A percentile compares a stretch with the other conserved stretches of the same genome.
phyloP scores from a whole-genome alignment of 1,284 basidiomycete species.

The Laetiporus sulphureus region DNA sequence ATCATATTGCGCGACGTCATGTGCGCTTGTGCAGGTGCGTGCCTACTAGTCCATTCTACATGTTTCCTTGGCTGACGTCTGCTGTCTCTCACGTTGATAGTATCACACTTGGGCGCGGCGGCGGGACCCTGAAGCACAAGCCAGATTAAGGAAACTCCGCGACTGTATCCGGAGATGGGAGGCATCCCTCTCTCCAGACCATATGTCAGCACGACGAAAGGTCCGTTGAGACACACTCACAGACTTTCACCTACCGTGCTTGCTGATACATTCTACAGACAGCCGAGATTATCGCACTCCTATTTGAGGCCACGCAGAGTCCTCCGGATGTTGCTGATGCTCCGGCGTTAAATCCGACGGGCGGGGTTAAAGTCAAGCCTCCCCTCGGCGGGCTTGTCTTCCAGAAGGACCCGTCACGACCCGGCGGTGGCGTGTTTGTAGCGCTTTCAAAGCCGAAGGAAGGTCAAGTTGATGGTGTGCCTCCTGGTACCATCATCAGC shows the following conservation, averaged over 20 bases:
- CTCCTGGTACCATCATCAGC: constrained; percentile 57
- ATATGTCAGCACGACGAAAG: constrained; percentile 89
- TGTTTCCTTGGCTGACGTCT: no score
- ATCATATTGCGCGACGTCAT: constrained; percentile 85
- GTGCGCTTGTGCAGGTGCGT: constrained; percentile 83
- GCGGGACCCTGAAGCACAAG: constrained; percentile 68
- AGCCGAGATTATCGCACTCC: constrained; percentile 84
- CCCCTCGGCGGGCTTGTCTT: constrained; percentile 57
- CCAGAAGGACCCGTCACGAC: constrained; percentile 66
- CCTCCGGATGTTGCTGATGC: constrained; percentile 50
- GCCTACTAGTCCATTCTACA: background rate
- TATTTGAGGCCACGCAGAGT: constrained; percentile 87
- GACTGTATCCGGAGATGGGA: constrained; percentile 86
- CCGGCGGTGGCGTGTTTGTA: constrained; percentile 82
- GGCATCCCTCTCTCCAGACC: constrained; percentile 69
- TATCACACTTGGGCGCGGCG: constrained; percentile 91
- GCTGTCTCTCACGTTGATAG: constrained; percentile 34
- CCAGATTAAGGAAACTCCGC: constrained; percentile 70
- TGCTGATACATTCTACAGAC: constrained; percentile 50
- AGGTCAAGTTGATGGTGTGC: constrained; percentile 47
- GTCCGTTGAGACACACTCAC: constrained; percentile 36
- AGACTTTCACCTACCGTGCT: constrained; percentile 8
- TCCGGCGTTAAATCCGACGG: constrained; percentile 66
- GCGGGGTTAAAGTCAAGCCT: constrained; percentile 57
- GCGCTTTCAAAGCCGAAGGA: constrained; percentile 48